These are phyloP conservation scores for Kwoniella europaea DNA, from an alignment of 768 basidiomycete genomes.

Conservation along the genomic window DNA sequence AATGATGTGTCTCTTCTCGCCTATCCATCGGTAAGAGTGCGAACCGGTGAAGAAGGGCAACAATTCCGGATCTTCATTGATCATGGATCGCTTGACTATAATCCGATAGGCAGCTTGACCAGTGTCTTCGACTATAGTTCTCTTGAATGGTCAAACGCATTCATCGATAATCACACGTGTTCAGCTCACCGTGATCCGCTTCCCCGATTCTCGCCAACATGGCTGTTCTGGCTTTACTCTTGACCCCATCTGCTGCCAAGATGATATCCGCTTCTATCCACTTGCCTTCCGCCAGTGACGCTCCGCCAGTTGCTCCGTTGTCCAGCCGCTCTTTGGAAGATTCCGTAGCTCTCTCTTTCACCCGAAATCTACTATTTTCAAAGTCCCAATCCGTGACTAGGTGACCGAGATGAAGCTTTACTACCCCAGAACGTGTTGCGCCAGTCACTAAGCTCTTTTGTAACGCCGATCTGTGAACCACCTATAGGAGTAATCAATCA, in stretches of 20 bases:
- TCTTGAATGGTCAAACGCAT: not conserved
- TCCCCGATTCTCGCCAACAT: slow-evolving; percentile 58
- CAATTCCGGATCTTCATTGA: slow-evolving; percentile 58
- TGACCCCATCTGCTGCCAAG: slow-evolving; percentile 60
- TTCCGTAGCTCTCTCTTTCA: slow-evolving; percentile 13
- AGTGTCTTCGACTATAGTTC: slow-evolving; percentile 46
- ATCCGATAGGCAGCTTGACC: slow-evolving; percentile 61
- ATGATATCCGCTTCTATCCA: slow-evolving; percentile 58
- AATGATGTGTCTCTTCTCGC: slow-evolving; percentile 57
- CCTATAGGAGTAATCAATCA: slow-evolving; percentile 9
- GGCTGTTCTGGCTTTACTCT: slow-evolving; percentile 53
- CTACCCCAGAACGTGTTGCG: slow-evolving; percentile 44
- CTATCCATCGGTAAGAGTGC: slow-evolving; percentile 60
- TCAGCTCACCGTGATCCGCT: slow-evolving; percentile 45
- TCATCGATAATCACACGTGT: not conserved
- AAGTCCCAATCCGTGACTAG: slow-evolving; percentile 53
- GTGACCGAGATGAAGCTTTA: slow-evolving; percentile 53
- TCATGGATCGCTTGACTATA: slow-evolving; percentile 54
- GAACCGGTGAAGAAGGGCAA: slow-evolving; percentile 56
- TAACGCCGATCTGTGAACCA: slow-evolving; percentile 58
- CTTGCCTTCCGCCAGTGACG: not conserved
- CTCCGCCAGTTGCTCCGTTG: not conserved
- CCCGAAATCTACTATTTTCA: slow-evolving; percentile 39
- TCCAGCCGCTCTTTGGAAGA: not conserved
- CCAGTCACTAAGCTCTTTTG: slow-evolving; percentile 56